A percentile compares a stretch with the other conserved stretches of the same genome.
Conservation (phyloP, 352 stramenopile species). For the Phytopythium aichiense region DNA sequence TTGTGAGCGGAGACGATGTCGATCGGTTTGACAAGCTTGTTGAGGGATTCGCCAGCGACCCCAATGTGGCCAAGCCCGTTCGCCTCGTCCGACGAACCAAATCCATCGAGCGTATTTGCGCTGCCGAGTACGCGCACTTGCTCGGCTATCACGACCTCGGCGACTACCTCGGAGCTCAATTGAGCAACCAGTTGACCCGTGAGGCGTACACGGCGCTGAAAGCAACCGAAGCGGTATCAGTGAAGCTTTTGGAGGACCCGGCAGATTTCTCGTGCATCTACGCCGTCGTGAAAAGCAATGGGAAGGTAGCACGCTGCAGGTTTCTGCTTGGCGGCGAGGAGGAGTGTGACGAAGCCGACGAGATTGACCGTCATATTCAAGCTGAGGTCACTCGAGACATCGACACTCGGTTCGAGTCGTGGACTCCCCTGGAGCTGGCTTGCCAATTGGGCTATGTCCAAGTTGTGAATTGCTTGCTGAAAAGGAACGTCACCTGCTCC, state of each 20-base stretch:
- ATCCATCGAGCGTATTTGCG: not conserved
- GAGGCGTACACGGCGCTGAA: not conserved
- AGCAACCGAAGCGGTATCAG: not conserved
- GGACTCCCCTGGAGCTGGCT: not conserved
- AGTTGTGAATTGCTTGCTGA: not conserved
- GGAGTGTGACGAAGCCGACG: not conserved
- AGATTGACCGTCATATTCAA: not conserved
- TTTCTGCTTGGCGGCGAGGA: not conserved
- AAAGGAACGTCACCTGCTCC: not conserved
- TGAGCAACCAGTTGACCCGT: not conserved
- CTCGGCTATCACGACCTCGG: not conserved
- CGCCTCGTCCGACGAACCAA: not conserved
- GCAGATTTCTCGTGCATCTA: not conserved
- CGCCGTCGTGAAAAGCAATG: not conserved
- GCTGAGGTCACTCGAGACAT: not conserved
- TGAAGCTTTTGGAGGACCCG: not conserved
- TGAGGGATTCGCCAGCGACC: not conserved
- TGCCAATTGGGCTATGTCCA: not conserved
- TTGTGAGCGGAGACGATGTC: not conserved
- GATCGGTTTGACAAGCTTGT: not conserved
- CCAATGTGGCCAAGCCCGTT: not conserved
- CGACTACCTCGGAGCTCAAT: not conserved
- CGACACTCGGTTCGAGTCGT: not conserved
- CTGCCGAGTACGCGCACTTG: not conserved
- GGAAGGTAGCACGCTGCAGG: not conserved